These are phyloP conservation scores for Conringia planisiliqua DNA, from an alignment of 345 rosid species.

Conservation along the genomic window DNA sequence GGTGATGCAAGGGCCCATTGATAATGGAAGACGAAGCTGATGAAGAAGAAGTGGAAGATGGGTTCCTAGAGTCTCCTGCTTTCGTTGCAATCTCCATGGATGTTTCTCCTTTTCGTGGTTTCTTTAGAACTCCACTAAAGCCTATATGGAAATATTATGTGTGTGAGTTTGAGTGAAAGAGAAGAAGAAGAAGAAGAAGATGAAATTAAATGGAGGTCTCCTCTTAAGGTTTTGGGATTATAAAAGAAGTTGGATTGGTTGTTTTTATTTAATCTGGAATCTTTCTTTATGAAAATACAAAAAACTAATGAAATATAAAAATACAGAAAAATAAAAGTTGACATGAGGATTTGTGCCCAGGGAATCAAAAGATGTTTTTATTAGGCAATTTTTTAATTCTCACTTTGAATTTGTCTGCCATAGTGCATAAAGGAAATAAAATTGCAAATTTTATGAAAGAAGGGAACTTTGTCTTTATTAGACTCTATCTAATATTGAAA, in stretches of 20 bases:
- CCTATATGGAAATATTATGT: background rate
- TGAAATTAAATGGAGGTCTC: conserved; percentile 13
- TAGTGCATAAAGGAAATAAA: conserved; percentile 19
- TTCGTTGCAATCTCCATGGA: conserved; percentile 54
- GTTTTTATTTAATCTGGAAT: conserved; percentile 23
- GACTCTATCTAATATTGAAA: background rate
- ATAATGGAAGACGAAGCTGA: conserved; percentile 24
- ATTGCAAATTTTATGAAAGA: background rate
- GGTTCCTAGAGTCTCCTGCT: conserved; percentile 41
- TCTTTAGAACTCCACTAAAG: conserved; percentile 41
- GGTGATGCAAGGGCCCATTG: conserved; percentile 41
- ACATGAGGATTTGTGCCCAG: conserved; percentile 33
- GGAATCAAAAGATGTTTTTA: conserved; percentile 39
- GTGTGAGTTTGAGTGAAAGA: conserved; percentile 33
- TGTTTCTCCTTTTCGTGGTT: conserved; percentile 22
- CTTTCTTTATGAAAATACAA: conserved; percentile 21
- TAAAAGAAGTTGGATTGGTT: conserved; percentile 33
- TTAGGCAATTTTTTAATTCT: conserved; percentile 26
- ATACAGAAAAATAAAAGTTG: conserved; percentile 27
- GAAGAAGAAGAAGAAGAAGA: background rate
- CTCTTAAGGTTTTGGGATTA: conserved; percentile 36
- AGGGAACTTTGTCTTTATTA: conserved; percentile 22
- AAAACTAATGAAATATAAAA: background rate
- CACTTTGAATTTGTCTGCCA: conserved; percentile 39
- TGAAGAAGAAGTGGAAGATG: conserved; percentile 38